A percentile compares a stretch with the other conserved stretches of the same genome.
phyloP scores from a whole-genome alignment of 768 basidiomycete genomes.

The Russula griseocarnosa region DNA sequence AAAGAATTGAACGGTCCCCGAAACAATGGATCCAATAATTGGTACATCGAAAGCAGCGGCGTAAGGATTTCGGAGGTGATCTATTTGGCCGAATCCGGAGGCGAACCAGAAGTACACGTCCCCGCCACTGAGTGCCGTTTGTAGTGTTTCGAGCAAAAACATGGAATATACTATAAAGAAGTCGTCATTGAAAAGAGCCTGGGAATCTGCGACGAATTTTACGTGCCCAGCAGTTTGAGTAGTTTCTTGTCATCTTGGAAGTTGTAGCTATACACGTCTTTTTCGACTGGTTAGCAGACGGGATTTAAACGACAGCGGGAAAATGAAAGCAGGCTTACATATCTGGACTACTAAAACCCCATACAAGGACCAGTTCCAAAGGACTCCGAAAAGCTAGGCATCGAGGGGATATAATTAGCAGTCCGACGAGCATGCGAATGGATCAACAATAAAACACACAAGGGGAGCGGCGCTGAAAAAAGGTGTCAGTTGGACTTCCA shows the following conservation, averaged over 20 bases:
- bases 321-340: not conserved
- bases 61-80: not conserved
- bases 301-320: not conserved
- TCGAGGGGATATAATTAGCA: not conserved
- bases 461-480: conserved; percentile 10
- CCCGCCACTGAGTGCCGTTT: conserved; percentile 1
- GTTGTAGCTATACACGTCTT: conserved; percentile 22
- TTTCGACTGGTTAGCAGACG: not conserved
- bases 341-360: conserved; percentile 13
- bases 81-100: conserved; percentile 25
- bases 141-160: conserved; percentile 15
- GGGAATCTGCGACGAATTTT: not conserved
- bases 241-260: conserved; percentile 6
- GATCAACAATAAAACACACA: not conserved
- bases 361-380: conserved; percentile 20
- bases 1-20: conserved; percentile 15
- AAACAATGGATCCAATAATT: conserved; percentile 11
- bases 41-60: not conserved
- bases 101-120: conserved; percentile 18
- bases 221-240: conserved; percentile 9
- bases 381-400: conserved; percentile 13
- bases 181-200: not conserved
- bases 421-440: not conserved
- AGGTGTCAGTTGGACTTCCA: not conserved
- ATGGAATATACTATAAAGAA: conserved; percentile 6